Percentiles rank a stretch among this genome's conserved stretches.
These are phyloP conservation scores for Penicillium janthinellum DNA, from an alignment of 2,329 filamentous ascomycete species.

Conservation along the genomic window DNA sequence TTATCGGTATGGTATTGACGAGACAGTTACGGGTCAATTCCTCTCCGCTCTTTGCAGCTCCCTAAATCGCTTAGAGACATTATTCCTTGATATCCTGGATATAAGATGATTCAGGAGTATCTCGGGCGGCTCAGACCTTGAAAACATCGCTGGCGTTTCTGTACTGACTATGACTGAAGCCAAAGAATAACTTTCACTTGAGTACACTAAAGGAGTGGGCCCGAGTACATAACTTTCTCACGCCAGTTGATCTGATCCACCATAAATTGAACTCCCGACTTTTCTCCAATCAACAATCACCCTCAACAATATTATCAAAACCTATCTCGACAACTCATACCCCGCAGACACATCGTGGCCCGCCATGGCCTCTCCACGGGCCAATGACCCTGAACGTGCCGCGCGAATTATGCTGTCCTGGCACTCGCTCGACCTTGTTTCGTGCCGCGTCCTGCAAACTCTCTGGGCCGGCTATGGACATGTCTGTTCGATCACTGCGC, in stretches of 20 bases:
- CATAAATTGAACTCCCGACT: background rate
- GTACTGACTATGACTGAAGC: too few relatives aligned
- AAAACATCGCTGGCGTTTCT: too few relatives aligned
- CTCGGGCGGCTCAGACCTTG: too few relatives aligned
- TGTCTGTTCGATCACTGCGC: slow-evolving; percentile 58
- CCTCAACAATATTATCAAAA: background rate
- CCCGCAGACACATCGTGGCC: background rate
- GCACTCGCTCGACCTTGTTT: slow-evolving; percentile 32
- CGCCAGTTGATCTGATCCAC: background rate
- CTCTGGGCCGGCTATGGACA: slow-evolving; percentile 55
- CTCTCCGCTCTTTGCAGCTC: too few relatives aligned
- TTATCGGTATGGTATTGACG: too few relatives aligned
- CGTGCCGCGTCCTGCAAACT: slow-evolving; percentile 41
- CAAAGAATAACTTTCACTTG: too few relatives aligned
- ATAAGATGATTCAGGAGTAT: too few relatives aligned
- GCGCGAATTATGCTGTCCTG: slow-evolving; percentile 32
- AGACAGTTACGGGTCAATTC: too few relatives aligned
- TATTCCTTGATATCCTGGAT: too few relatives aligned
- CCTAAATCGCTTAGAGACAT: too few relatives aligned
- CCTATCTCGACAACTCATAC: background rate
- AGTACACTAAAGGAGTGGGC: background rate
- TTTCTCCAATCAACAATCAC: background rate
- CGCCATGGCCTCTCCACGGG: slow-evolving; percentile 9
- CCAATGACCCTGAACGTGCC: slow-evolving; percentile 24
- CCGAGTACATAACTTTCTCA: background rate